phyloP scores from a whole-genome alignment of 306 rosid species.

The Cucumis hystrix region DNA sequence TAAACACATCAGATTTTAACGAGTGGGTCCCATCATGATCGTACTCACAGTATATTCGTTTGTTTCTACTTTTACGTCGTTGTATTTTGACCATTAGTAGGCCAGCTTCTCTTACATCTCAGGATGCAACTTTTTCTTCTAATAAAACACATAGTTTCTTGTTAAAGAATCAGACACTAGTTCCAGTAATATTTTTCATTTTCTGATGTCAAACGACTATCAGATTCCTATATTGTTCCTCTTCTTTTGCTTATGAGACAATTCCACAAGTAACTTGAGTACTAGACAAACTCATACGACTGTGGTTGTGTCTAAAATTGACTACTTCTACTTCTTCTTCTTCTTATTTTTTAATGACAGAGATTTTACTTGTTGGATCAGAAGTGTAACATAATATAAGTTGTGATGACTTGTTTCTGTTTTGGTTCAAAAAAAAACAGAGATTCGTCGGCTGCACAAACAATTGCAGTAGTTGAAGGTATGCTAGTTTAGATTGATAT shows the following conservation, averaged over 20 bases:
- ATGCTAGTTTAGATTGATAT: neutral
- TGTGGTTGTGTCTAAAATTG: neutral
- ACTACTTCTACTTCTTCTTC: too few relatives aligned
- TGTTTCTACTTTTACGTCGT: neutral
- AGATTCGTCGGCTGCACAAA: conserved; percentile 16
- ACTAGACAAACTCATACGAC: neutral
- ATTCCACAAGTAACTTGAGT: neutral
- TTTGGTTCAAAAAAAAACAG: conserved; percentile 18
- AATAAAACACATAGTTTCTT: neutral
- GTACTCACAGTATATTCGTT: neutral
- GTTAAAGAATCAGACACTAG: neutral
- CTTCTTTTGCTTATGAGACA: neutral
- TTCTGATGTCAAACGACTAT: neutral
- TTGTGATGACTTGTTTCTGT: conserved; percentile 46
- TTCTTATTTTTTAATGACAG: neutral
- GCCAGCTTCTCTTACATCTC: neutral
- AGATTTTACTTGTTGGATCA: neutral
- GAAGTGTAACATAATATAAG: neutral
- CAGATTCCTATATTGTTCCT: neutral
- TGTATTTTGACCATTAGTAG: neutral
- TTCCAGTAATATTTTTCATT: neutral
- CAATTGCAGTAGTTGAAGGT: conserved; percentile 31
- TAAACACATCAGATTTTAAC: neutral
- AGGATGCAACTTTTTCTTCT: neutral
- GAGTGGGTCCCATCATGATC: neutral